Evolutionary conservation across 768 basidiomycete species (phyloP), one percentile per base, ranked within the genome.

Genomic region (Hygrophorus pudorinus): DNA sequence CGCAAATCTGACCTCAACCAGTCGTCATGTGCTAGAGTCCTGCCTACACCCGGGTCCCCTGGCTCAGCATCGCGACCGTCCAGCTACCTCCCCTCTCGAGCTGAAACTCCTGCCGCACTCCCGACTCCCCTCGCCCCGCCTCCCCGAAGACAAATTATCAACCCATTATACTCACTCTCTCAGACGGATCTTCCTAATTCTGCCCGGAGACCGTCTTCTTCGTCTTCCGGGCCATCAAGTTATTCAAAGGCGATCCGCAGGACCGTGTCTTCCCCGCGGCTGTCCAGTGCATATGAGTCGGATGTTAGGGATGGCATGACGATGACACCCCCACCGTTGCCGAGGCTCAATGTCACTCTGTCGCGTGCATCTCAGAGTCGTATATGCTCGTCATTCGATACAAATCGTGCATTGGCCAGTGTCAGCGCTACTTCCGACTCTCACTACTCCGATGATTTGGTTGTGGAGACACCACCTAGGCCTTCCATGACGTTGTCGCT

Each of bases 91-190:
- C 75, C 76, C 16, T 49, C 64, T 28, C 78, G 84, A 12, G 78
- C 75, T 11, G 80, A 81, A 48, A 85, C 81, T 0, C 85, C 85
- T 10, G 58, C 65, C 11, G 74, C 70, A 8, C 76, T 70, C 16
- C 62, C 79, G 48, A 75, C 71, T 1, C 78, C 82, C 16, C 67
- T 87, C 14, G 67, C 77, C 2, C 85, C 82, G 29, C 76, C 85
- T 4, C 84, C 85, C 8, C 68, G 77, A 38, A 71, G 69, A 51
- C 62, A 68, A 51, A 58, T 71, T 21, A 57, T 72, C 45, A 73
- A 67, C 42, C 62, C 72, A 7, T 55, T 70, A 14, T 72, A 71
- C 51, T 82, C 79, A 11, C 59, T 67, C 30, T 83, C 81, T 2
- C 78, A 81, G 51, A 75, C 75, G 5, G 66, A 76, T 48, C 57